Conservation (phyloP, 2,329 filamentous ascomycete species). For the Hymenoscyphus repandus region DNA sequence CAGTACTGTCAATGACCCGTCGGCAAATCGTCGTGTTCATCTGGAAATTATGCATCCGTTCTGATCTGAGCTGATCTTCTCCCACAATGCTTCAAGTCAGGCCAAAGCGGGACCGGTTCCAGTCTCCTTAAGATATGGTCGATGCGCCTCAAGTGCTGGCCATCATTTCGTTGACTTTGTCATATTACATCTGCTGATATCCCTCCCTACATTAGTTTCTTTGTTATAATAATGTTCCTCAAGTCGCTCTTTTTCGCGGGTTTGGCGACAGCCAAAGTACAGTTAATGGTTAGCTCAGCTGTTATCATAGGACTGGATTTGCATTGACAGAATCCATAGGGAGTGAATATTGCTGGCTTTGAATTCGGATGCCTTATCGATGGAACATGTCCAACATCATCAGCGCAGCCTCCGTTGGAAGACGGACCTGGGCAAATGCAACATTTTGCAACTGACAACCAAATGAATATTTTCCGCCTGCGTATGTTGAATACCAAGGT, state of each 20-base stretch:
- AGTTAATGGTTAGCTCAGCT: conserved; percentile 14
- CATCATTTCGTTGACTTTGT: neutral
- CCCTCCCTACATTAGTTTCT: conserved; percentile 7
- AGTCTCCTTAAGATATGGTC: too few relatives aligned
- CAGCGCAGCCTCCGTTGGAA: conserved; percentile 11
- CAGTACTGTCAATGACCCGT: too few relatives aligned
- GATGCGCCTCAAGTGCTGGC: too few relatives aligned
- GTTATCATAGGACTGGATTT: neutral
- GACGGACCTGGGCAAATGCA: conserved; percentile 31
- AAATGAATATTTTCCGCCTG: conserved; percentile 52
- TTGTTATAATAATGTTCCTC: conserved; percentile 13
- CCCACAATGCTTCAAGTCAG: too few relatives aligned
- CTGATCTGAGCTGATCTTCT: too few relatives aligned
- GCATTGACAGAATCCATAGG: conserved; percentile 6
- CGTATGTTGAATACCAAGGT: conserved; percentile 50
- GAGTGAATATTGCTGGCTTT: conserved; percentile 41
- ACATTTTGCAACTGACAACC: conserved; percentile 49
- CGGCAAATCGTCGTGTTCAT: too few relatives aligned
- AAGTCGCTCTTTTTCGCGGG: conserved; percentile 10
- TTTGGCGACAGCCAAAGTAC: conserved; percentile 17
- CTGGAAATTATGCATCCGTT: too few relatives aligned
- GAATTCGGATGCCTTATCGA: conserved; percentile 42
- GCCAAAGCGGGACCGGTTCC: too few relatives aligned
- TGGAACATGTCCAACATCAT: conserved; percentile 25
- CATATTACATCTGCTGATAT: neutral